A percentile compares a stretch with the other conserved stretches of the same genome.
Evolutionary conservation across 805 yeast species (phyloP).

Genomic region (Candida sanyiensis): DNA sequence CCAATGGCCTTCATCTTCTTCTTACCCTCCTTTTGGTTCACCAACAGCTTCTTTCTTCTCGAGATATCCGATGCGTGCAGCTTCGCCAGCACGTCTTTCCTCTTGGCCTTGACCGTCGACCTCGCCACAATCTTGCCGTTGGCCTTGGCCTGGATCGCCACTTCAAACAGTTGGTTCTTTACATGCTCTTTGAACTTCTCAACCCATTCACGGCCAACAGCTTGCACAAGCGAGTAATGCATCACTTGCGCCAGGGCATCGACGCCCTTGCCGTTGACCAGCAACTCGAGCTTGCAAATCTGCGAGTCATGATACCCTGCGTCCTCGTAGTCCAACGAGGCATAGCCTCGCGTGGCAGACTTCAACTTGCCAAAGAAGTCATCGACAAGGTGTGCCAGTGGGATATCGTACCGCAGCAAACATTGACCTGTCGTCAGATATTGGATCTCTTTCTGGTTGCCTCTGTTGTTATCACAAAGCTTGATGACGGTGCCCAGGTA

Average conservation of each 20-base stretch:
- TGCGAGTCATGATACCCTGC: slow-evolving; percentile 78
- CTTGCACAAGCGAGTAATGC: slow-evolving; percentile 73
- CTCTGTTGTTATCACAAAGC: slow-evolving; percentile 79
- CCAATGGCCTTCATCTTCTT: slow-evolving; percentile 78
- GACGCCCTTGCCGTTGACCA: slow-evolving; percentile 83
- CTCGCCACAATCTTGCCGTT: slow-evolving; percentile 78
- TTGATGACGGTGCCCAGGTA: slow-evolving; percentile 83
- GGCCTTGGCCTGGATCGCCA: slow-evolving; percentile 85
- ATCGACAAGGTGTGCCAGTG: slow-evolving; percentile 85
- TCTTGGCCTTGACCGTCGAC: slow-evolving; percentile 86
- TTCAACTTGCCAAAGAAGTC: slow-evolving; percentile 93
- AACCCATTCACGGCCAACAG: slow-evolving; percentile 77
- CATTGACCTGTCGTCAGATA: slow-evolving; percentile 79
- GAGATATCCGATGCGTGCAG: slow-evolving; percentile 91
- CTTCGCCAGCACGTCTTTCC: slow-evolving; percentile 92
- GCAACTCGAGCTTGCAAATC: slow-evolving; percentile 78
- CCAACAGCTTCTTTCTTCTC: slow-evolving; percentile 80
- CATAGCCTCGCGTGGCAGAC: slow-evolving; percentile 87
- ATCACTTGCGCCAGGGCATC: slow-evolving; percentile 91
- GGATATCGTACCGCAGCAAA: slow-evolving; percentile 69
- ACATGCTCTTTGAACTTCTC: slow-evolving; percentile 73
- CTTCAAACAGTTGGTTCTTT: slow-evolving; percentile 82
- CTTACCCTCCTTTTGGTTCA: slow-evolving; percentile 91
- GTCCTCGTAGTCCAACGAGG: slow-evolving; percentile 91
- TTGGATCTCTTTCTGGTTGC: slow-evolving; percentile 72